Evolutionary conservation across 1,139 yeast species (phyloP).

Genomic region (Kodamaea sp.): DNA sequence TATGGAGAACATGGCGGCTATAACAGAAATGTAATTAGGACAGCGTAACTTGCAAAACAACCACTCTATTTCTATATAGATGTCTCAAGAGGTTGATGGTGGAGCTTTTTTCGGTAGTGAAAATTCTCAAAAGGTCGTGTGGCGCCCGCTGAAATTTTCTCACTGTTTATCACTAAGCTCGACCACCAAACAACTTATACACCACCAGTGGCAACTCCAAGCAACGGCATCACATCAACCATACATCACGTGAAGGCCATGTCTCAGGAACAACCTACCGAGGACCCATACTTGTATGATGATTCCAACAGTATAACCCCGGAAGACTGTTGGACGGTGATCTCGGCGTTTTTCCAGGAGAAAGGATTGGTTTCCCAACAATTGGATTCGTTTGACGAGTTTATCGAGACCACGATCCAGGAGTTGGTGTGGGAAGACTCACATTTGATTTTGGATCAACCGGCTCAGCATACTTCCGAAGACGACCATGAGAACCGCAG

Average conservation of each 20-base stretch:
- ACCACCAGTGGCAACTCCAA: no score
- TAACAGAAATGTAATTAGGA: no score
- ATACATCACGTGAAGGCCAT: slow-evolving; percentile 8
- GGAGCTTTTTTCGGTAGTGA: no score
- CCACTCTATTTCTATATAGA: no score
- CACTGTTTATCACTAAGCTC: slow-evolving; percentile 6
- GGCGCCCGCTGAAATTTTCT: slow-evolving; percentile 6
- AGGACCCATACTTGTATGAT: slow-evolving; percentile 64
- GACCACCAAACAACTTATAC: slow-evolving; percentile 3
- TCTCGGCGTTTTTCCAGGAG: slow-evolving; percentile 92
- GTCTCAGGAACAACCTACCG: slow-evolving; percentile 27
- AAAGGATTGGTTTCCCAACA: slow-evolving; percentile 98
- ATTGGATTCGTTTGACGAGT: slow-evolving; percentile 96
- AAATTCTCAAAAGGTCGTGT: slow-evolving; percentile 6
- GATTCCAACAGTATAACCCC: slow-evolving; percentile 82
- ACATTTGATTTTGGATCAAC: slow-evolving; percentile 90
- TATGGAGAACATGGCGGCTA: slow-evolving; percentile 11
- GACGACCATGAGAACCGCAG: slow-evolving; percentile 87
- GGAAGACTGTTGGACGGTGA: slow-evolving; percentile 99
- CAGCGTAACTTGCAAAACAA: no score
- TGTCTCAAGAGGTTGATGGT: no score
- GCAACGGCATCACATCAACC: no score
- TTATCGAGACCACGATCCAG: slow-evolving; percentile 94
- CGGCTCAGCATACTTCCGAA: slow-evolving; percentile 95
- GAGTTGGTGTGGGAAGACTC: slow-evolving; percentile 96